Evolutionary conservation across 768 basidiomycete genomes (phyloP).

Genomic region (Phlebiopsis gigantea): DNA sequence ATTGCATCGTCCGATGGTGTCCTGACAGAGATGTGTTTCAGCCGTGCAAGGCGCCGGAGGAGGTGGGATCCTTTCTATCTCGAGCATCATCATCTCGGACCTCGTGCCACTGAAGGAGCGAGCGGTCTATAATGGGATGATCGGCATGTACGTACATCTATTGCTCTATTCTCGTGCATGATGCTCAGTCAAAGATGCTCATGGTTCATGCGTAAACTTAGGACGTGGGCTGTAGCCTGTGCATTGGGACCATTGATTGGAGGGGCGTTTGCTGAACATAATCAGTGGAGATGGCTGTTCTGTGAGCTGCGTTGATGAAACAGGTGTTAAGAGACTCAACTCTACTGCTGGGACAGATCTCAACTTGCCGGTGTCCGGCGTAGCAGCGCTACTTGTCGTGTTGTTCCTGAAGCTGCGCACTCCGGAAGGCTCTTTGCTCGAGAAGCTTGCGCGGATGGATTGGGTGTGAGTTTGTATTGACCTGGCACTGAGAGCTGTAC

Average conservation of each 20-base stretch:
- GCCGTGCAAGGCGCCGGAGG: conserved; percentile 14
- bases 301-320: conserved; percentile 13
- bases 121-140: conserved; percentile 27
- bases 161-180: neutral
- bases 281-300: conserved; percentile 28
- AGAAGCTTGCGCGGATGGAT: conserved; percentile 30
- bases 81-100: conserved; percentile 8
- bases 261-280: conserved; percentile 19
- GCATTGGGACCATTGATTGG: conserved; percentile 3
- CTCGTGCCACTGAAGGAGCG: conserved; percentile 11
- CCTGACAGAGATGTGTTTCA: neutral
- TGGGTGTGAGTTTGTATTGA: conserved; percentile 27
- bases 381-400: conserved; percentile 13
- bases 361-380: conserved; percentile 27
- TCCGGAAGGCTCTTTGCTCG: conserved; percentile 22
- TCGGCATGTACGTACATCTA: conserved; percentile 20
- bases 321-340: neutral
- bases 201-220: neutral
- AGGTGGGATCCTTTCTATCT: conserved; percentile 6
- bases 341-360: conserved; percentile 20
- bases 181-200: neutral
- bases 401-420: conserved; percentile 18
- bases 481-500: neutral
- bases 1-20: neutral
- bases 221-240: neutral